Evolutionary conservation across 768 basidiomycete species (phyloP), one percentile per base, ranked within the genome.

Genomic region (Collybiopsis luxurians): DNA sequence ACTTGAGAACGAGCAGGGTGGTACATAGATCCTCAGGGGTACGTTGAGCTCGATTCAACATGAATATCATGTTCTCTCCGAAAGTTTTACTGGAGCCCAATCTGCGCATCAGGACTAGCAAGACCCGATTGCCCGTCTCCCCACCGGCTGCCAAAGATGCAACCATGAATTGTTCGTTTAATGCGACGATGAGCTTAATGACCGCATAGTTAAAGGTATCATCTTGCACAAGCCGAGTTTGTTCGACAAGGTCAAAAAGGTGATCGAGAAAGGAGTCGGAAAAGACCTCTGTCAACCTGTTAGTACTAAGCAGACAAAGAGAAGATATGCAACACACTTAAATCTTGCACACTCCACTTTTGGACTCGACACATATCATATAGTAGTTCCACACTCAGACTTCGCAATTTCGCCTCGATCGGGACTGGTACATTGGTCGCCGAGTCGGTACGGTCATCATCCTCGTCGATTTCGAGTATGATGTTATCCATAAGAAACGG

Each of bases 91-190:
- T 91, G n/a, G 84, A 84, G 3, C 89, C 87, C 26, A 92, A 71
- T 19, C 95, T 84, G n/a, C 88, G 78, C 77, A 92, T 88, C 23
- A 99, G 77, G 0, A 96, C 86, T 21, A 84, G 78, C 51, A 98
- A 71, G 2, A 99, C 87, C 23, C 92, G 80, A 67, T 99, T 99
- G 57, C 80, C 76, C 15, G 71, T 69, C 53, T 84, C 80, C 51
- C 40, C 40, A 6, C 40, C 40, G 61, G 66, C 5, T 57, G 27
- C 62, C 60, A 51, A 59, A 69, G 85, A 83, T 0, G 91, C 86
- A 4, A 98, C 94, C 96, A 99, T 99, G 73, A 96, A 99, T 71
- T 98, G 95, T 68, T 99, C 96, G 66, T 98, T 99, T 28, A 99
- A 77, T 0, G 95, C 87, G 30, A 95, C 95, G 59, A 98, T 86